Evolutionary conservation across 192 early-diverging fungal genomes (phyloP), one percentile per base, ranked within the genome.

Genomic region (Rhizophagus clarus): DNA sequence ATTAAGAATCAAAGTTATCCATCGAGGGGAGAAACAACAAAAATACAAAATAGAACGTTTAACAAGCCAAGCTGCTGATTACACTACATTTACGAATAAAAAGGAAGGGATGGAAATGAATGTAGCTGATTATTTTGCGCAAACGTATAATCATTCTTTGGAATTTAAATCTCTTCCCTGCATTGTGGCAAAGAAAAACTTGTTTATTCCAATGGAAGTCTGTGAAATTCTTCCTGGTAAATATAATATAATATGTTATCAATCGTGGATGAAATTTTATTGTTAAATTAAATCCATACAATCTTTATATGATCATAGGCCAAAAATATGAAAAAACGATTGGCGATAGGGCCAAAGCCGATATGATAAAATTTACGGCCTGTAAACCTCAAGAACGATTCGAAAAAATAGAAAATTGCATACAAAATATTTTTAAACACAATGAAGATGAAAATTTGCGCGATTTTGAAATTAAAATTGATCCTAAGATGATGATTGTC

Each of bases 41-140:
- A 95, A 92, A 83, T 94, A 93, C 82, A 89, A 93, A 14, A 90
- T 96, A 72, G 77, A 84, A 45, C 90, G 89, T 45, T 62, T 97
- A 31, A 95, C 95, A 0, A 63, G 79, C 11, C 88, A 88, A 20
- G 83, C 95, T n/a, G 92, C 95, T 2, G 88, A 89, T 68, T 42
- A 84, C 8, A 95, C 93, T 28, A 88, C 87, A 32, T 99, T 99
- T 76, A 86, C 85, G 61, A 89, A 70, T 70, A 29, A 90, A 60
- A 80, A 82, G 47, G 91, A 90, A 28, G 79, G 77, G 17, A 86
- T 94, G 37, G 89, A 85, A 62, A 85, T 82, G 47, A 92, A 96
- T 28, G 92, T 93, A 0, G 75, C 90, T 15, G 32, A 76, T 34
- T 97, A 97, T 81, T 99, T 97, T 72, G 71, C 82, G 56, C 80